Percentiles rank a stretch among this genome's conserved stretches.
These are phyloP conservation scores for Geranium incanum DNA, from an alignment of 441 rosid species.

Conservation along the genomic window DNA sequence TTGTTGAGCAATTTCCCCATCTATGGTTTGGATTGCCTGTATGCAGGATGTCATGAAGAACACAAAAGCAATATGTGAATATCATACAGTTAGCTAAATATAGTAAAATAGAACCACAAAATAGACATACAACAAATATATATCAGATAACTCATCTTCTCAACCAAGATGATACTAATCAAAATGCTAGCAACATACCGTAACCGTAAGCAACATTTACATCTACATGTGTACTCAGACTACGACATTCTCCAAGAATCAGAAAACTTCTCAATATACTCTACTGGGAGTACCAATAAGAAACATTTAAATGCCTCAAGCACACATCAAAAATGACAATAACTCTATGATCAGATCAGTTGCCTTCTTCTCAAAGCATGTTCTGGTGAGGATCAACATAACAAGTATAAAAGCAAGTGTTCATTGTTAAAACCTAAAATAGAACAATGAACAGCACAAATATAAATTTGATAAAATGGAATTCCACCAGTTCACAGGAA, in stretches of 20 bases:
- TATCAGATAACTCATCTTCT: neutral
- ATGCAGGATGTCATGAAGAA: neutral
- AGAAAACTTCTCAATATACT: neutral
- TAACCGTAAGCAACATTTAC: neutral
- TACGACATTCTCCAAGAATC: neutral
- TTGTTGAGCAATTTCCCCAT: conserved; percentile 79
- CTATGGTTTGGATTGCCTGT: conserved; percentile 89
- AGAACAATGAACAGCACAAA: neutral
- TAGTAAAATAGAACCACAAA: conserved; percentile 1
- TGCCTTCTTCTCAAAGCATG: neutral
- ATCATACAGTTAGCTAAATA: neutral
- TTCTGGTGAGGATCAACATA: neutral
- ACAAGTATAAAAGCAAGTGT: neutral
- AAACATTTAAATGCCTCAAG: neutral
- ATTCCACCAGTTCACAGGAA: neutral
- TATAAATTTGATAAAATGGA: neutral
- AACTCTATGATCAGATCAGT: neutral
- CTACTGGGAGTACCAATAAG: neutral
- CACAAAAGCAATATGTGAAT: neutral
- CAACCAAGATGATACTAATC: neutral
- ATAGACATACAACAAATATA: neutral
- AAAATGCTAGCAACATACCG: neutral
- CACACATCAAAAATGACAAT: neutral
- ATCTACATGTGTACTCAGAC: neutral
- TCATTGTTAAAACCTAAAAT: neutral